These are phyloP conservation scores for Zygosaccharomyces sapae DNA, from an alignment of 1,139 yeast genomes.

Conservation along the genomic window DNA sequence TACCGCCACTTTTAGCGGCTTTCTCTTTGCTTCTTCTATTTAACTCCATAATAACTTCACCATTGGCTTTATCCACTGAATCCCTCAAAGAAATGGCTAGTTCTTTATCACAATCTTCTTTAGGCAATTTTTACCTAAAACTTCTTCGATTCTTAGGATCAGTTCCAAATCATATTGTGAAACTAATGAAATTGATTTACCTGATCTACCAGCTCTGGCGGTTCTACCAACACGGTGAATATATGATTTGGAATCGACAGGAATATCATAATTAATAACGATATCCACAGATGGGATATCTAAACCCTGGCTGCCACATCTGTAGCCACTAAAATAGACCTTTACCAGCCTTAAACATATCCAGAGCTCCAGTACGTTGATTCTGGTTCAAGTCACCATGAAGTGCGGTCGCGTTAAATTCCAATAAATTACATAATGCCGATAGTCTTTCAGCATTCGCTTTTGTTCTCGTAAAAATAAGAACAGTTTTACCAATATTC, in stretches of 20 bases:
- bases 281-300: conserved; percentile 94
- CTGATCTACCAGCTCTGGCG: conserved; percentile 96
- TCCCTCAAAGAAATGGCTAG: conserved; percentile 75
- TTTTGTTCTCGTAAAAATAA: conserved; percentile 89
- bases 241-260: conserved; percentile 94
- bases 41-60: conserved; percentile 83
- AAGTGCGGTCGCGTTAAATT: conserved; percentile 88
- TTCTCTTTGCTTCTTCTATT: conserved; percentile 57
- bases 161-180: conserved; percentile 93
- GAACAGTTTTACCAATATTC: conserved; percentile 77
- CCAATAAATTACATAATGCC: conserved; percentile 70
- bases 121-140: conserved; percentile 75
- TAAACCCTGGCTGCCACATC: conserved; percentile 98
- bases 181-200: conserved; percentile 84
- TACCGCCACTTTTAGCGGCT: conserved; percentile 39
- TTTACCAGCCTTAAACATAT: conserved; percentile 85
- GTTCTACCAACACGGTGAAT: conserved; percentile 98
- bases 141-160: conserved; percentile 83
- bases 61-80: conserved; percentile 86
- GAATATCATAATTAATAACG: conserved; percentile 90
- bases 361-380: conserved; percentile 87
- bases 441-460: conserved; percentile 93
- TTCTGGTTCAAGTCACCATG: conserved; percentile 93
- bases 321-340: conserved; percentile 85
- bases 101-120: conserved; percentile 75